Conservation (phyloP, 1,284 basidiomycete species). For the Boletus hoseneyae region DNA sequence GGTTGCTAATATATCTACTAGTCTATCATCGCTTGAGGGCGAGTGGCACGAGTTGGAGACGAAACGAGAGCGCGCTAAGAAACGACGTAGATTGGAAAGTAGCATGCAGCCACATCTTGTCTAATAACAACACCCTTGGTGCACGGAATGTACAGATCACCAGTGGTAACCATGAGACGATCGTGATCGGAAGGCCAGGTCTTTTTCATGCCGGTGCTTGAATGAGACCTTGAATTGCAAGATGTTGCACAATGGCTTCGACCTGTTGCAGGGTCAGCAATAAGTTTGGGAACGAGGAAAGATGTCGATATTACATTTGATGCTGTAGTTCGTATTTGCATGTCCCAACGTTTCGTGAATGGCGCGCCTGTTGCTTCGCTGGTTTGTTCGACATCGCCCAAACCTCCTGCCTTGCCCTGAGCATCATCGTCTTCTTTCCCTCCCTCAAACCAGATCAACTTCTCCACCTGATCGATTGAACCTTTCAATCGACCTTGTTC, state of each 20-base stretch:
- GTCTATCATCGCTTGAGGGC: slow-evolving; percentile 74
- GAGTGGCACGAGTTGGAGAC: slow-evolving; percentile 96
- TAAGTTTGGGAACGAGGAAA: neutral
- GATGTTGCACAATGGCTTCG: slow-evolving; percentile 76
- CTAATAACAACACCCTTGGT: slow-evolving; percentile 20
- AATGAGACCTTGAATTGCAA: slow-evolving; percentile 67
- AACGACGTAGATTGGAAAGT: slow-evolving; percentile 51
- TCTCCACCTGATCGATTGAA: slow-evolving; percentile 92
- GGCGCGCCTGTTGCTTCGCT: slow-evolving; percentile 85
- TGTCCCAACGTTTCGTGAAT: slow-evolving; percentile 90
- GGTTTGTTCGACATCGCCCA: slow-evolving; percentile 81
- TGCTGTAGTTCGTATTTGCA: slow-evolving; percentile 81
- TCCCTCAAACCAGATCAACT: slow-evolving; percentile 87
- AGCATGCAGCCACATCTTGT: slow-evolving; percentile 29
- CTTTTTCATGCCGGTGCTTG: slow-evolving; percentile 32
- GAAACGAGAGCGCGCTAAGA: slow-evolving; percentile 80
- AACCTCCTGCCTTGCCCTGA: slow-evolving; percentile 87
- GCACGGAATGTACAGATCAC: slow-evolving; percentile 17
- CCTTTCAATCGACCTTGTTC: slow-evolving; percentile 90
- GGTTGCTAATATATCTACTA: slow-evolving; percentile 32
- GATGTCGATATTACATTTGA: slow-evolving; percentile 60
- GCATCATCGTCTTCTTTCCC: slow-evolving; percentile 81
- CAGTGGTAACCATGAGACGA: slow-evolving; percentile 7
- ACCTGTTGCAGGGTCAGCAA: slow-evolving; percentile 45
- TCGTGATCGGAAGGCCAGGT: neutral